These are phyloP conservation scores for Metroxylon sagu DNA, from an alignment of 176 grass and related monocot species.

Conservation along the genomic window DNA sequence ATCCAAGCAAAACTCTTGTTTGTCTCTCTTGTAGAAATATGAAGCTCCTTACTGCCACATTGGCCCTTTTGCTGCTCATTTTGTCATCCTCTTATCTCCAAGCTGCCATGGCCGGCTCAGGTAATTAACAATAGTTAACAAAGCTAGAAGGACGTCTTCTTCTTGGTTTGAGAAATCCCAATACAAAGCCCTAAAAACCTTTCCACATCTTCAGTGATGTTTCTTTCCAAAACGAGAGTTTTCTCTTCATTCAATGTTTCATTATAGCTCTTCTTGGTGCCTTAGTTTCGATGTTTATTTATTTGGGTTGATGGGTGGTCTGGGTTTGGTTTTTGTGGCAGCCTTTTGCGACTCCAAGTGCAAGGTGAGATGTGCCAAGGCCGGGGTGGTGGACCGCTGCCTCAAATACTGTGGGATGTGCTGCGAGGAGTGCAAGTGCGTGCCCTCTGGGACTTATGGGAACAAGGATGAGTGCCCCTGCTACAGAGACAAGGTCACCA, in stretches of 20 bases:
- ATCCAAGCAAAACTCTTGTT: background rate
- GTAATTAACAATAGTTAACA: background rate
- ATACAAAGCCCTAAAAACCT: no score
- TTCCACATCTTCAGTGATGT: no score
- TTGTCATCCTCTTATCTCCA: constrained; percentile 7
- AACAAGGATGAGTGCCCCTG: constrained; percentile 52
- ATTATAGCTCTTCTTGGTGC: no score
- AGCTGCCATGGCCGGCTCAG: constrained; percentile 21
- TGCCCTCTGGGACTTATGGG: constrained; percentile 23
- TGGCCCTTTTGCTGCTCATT: constrained; percentile 15
- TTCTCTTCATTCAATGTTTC: no score
- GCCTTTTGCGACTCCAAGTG: constrained; percentile 55
- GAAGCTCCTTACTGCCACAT: constrained; percentile 14
- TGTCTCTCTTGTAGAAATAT: constrained; percentile 13
- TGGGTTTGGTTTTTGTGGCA: background rate
- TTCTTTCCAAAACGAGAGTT: no score
- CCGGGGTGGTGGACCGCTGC: constrained; percentile 22
- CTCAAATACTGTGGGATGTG: constrained; percentile 35
- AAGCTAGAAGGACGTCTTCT: background rate
- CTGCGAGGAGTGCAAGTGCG: constrained; percentile 66
- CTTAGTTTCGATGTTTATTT: no score
- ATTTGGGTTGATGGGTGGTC: no score
- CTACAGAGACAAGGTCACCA: constrained; percentile 53
- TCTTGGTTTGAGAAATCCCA: no score
- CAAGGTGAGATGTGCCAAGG: constrained; percentile 25